Conservation (phyloP, 2,329 filamentous ascomycete species). For the Colletotrichum caudatum region DNA sequence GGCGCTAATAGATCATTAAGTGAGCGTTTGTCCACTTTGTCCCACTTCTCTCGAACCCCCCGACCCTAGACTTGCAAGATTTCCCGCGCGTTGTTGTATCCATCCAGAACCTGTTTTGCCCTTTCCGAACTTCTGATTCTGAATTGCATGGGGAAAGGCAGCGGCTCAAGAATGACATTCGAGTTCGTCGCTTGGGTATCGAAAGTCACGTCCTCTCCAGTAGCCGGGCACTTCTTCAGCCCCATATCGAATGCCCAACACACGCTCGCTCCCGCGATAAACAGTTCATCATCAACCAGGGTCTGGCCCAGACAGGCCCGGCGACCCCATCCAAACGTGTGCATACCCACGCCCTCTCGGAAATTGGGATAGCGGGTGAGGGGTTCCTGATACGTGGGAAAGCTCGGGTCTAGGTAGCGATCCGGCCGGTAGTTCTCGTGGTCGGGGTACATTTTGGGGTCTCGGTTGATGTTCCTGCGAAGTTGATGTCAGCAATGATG, state of each 20-base stretch:
- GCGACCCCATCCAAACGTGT: constrained; percentile 74
- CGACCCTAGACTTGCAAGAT: constrained; percentile 47
- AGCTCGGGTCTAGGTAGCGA: constrained; percentile 71
- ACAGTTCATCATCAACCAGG: constrained; percentile 71
- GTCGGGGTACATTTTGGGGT: constrained; percentile 70
- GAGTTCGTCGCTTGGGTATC: constrained; percentile 64
- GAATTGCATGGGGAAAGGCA: constrained; percentile 60
- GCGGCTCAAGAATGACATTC: constrained; percentile 65
- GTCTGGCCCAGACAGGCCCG: constrained; percentile 72
- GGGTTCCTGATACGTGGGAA: constrained; percentile 74
- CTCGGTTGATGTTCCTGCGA: constrained; percentile 67
- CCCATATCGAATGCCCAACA: constrained; percentile 63
- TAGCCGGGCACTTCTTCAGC: constrained; percentile 55
- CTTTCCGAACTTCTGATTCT: constrained; percentile 55
- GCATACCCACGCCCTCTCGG: constrained; percentile 68
- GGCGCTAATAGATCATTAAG: not conserved
- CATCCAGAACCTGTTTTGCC: constrained; percentile 53
- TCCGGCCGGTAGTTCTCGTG: constrained; percentile 73
- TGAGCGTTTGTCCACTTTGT: not conserved
- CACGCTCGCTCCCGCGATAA: constrained; percentile 60
- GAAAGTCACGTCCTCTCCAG: constrained; percentile 57
- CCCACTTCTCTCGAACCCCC: not conserved
- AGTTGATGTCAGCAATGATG: not conserved
- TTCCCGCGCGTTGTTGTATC: constrained; percentile 51
- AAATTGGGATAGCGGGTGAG: constrained; percentile 73